Evolutionary conservation across 2,329 filamentous ascomycete species (phyloP).

Genomic region (Aspergillus nomiae): DNA sequence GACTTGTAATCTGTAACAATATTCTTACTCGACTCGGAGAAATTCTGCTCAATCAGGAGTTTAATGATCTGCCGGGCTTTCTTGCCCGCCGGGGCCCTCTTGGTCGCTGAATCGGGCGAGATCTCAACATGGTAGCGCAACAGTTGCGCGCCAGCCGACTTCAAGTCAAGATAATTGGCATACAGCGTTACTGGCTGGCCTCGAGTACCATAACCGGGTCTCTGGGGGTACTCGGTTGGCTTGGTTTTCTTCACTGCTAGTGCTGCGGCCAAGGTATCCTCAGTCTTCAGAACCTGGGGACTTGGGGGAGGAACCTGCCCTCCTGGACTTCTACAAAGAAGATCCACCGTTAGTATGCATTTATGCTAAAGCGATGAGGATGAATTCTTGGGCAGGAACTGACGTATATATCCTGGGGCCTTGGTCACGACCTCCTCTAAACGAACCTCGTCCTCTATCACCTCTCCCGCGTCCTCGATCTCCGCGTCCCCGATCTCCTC

Average conservation of each 20-base stretch:
- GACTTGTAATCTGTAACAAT: constrained; percentile 46
- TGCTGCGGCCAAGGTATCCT: constrained; percentile 30
- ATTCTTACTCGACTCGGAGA: constrained; percentile 24
- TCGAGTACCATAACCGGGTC: constrained; percentile 41
- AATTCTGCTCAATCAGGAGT: constrained; percentile 45
- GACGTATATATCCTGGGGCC: constrained; percentile 33
- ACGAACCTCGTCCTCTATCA: not conserved
- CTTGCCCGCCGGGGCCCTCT: constrained; percentile 33
- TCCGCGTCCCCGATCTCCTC: not conserved
- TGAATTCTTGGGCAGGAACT: constrained; percentile 12
- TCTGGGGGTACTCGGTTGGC: constrained; percentile 30
- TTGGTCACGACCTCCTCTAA: constrained; percentile 12
- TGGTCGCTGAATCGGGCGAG: constrained; percentile 25
- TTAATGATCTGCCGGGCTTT: constrained; percentile 53
- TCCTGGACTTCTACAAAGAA: constrained; percentile 21
- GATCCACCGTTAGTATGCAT: not conserved
- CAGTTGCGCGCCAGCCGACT: constrained; percentile 38
- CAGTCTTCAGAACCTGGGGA: constrained; percentile 27
- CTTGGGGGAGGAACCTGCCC: constrained; percentile 23
- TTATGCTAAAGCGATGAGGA: not conserved
- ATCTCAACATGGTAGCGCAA: constrained; percentile 46
- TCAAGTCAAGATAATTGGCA: constrained; percentile 44
- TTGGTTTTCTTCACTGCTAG: constrained; percentile 22
- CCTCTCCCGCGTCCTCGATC: constrained; percentile 13
- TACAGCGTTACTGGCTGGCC: constrained; percentile 36